phyloP scores from a whole-genome alignment of 1,284 basidiomycete genomes.

The Phylloporus sp. region DNA sequence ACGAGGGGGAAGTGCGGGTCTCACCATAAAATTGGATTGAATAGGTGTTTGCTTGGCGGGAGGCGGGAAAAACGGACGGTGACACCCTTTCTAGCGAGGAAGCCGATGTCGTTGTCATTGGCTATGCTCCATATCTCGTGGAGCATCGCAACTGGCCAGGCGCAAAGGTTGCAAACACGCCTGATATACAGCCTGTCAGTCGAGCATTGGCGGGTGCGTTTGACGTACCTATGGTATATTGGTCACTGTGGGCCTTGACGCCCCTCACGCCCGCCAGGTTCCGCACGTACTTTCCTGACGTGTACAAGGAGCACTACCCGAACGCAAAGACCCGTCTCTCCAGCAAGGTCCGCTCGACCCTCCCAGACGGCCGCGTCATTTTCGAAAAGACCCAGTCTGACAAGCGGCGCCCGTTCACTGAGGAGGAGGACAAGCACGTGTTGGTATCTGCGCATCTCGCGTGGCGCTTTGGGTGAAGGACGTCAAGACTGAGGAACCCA shows the following conservation, averaged over 20 bases:
- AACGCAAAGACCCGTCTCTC: conserved; percentile 91
- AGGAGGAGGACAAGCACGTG: conserved; percentile 89
- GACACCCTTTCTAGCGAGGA: conserved; percentile 86
- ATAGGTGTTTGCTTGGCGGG: conserved; percentile 43
- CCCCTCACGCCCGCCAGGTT: conserved; percentile 58
- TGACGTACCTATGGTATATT: conserved; percentile 21
- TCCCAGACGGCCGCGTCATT: conserved; percentile 79
- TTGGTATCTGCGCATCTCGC: too few relatives aligned
- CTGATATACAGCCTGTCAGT: conserved; percentile 10
- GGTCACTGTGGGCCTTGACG: too few relatives aligned
- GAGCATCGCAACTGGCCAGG: conserved; percentile 57
- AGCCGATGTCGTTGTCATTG: conserved; percentile 93
- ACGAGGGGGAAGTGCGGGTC: conserved; percentile 34
- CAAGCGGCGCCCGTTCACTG: conserved; percentile 85
- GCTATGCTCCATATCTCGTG: conserved; percentile 95
- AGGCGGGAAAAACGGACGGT: conserved; percentile 77
- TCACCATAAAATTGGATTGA: conserved; percentile 68
- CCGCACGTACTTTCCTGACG: conserved; percentile 91
- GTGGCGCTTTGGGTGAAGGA: too few relatives aligned
- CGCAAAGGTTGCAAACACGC: conserved; percentile 27
- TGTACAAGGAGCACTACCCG: conserved; percentile 89
- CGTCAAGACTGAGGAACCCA: too few relatives aligned
- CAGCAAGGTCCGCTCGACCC: conserved; percentile 79
- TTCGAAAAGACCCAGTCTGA: conserved; percentile 85
- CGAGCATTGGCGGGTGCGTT: too few relatives aligned